Evolutionary conservation across 345 rosid genomes (phyloP), one percentile per base, ranked within the genome.

Genomic region (Brassica juncea): DNA sequence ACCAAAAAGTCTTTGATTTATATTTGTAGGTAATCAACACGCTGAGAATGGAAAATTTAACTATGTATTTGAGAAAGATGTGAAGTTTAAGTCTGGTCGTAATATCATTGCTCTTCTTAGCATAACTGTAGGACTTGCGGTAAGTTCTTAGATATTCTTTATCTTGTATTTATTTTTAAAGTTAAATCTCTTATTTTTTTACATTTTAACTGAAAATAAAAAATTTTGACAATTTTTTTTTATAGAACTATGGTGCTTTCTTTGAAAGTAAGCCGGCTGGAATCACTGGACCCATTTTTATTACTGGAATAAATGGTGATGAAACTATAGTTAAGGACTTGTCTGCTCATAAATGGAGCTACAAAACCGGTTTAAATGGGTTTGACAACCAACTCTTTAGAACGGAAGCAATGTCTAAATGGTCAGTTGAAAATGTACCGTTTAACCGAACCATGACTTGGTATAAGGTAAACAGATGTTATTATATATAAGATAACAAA

Each of bases 1-100:
- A 58, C 25, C 25, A 9, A 15, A 27, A 11, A 9, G 28, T 27
- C 7, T 27, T 5, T 30, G 3, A 60, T 60, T 60, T 11, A 2
- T 47, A 3, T 3, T 60, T 72, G 27, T 64, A 88, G 92, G 89
- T 34, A 81, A 87, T 25, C 80, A 88, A 23, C 84, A 80, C 49
- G 82, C 79, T 0, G 59, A 68, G 10, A 69, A 73, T 49, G 87
- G 21, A 19, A 19, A 19, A 19, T 19, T 19, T 19, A 19, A 19
- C 21, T 19, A 19, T 19, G 21, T 19, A 11, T 44, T 44, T 12
- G 54, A 82, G 80, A 68, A 75, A 68, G 66, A 68, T 0, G 83
- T 84, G 0, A 78, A 71, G 21, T 80, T 92, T 52, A 76, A 75
- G 5, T 69, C 32, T 2, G 95, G 95, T 6, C 66, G 8, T 35